Conservation (phyloP, 208 protist genomes). For the Leishmania amazonensis region DNA sequence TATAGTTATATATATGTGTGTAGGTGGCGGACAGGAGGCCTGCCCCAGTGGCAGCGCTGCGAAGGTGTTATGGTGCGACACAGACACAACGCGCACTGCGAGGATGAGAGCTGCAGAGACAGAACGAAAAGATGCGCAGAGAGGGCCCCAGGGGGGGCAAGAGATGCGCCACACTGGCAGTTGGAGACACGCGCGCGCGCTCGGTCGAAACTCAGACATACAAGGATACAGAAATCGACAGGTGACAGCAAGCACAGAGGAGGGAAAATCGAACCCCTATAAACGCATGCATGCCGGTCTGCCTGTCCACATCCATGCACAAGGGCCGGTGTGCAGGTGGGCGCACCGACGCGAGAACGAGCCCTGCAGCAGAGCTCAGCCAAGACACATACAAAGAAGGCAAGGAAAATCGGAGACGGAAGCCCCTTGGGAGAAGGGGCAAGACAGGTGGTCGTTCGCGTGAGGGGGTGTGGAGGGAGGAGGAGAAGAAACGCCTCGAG, state of each 20-base stretch:
- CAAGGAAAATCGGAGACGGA: background rate
- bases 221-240: background rate
- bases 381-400: background rate
- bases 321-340: too few species aligned
- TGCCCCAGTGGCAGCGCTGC: background rate
- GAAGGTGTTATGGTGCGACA: background rate
- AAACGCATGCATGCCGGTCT: background rate
- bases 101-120: background rate
- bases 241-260: background rate
- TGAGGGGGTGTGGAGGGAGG: too few species aligned
- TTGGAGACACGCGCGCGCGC: background rate
- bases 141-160: background rate
- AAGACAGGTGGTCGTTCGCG: too few species aligned
- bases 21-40: too few species aligned
- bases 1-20: slow-evolving; percentile 5
- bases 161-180: background rate
- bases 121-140: background rate
- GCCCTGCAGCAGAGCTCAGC: background rate
- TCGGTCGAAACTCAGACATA: background rate
- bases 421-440: background rate
- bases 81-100: slow-evolving; percentile 6
- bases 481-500: background rate
- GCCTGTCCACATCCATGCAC: too few species aligned
- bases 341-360: background rate
- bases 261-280: background rate